phyloP scores from a whole-genome alignment of 1,284 basidiomycete genomes.

The Sanghuangporus baumii region DNA sequence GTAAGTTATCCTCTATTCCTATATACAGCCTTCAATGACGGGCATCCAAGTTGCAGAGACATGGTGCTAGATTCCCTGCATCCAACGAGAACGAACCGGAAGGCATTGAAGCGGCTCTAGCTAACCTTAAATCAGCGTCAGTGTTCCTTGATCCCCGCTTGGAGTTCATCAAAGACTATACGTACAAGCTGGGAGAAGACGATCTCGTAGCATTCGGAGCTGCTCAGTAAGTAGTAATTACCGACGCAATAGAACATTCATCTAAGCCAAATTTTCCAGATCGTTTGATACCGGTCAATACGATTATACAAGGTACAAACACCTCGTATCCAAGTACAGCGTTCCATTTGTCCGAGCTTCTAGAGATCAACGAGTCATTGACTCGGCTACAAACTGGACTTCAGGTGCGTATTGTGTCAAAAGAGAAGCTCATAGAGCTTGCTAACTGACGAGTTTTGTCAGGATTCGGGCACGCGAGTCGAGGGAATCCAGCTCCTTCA shows the following conservation, averaged over 20 bases:
- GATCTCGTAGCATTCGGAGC: conserved; percentile 68
- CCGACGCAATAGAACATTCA: background rate
- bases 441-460: background rate
- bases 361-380: conserved; percentile 54
- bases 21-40: background rate
- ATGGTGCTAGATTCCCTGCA: conserved; percentile 80
- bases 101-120: conserved; percentile 44
- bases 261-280: conserved; percentile 28
- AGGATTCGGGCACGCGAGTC: conserved; percentile 19
- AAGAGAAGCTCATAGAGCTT: background rate
- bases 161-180: conserved; percentile 55
- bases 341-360: conserved; percentile 67
- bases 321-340: conserved; percentile 38
- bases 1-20: conserved; percentile 34
- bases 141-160: conserved; percentile 44
- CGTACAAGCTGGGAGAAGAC: conserved; percentile 55
- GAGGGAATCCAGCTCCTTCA: background rate
- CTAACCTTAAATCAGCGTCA: conserved; percentile 44
- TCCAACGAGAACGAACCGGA: conserved; percentile 39
- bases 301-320: conserved; percentile 46
- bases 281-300: conserved; percentile 44
- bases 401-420: conserved; percentile 36
- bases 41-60: conserved; percentile 67
- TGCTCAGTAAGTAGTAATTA: conserved; percentile 49
- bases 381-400: conserved; percentile 69